phyloP scores from a whole-genome alignment of 306 rosid species.

The Oemleria cerasiformis region DNA sequence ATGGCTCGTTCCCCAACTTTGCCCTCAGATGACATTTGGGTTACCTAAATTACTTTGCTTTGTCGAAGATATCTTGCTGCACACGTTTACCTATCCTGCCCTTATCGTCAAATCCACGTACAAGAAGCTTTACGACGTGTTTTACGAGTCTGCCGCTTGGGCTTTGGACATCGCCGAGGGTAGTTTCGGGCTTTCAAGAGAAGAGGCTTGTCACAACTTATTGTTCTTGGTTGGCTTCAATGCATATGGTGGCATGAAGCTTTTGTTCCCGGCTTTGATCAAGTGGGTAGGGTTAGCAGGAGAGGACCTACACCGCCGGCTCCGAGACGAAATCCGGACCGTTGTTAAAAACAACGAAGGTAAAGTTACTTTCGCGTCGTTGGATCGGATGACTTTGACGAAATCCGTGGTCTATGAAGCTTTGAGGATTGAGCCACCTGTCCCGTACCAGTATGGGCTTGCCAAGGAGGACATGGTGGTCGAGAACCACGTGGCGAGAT shows the following conservation, averaged over 20 bases:
- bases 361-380: constrained; percentile 27
- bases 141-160: constrained; percentile 22
- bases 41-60: constrained; percentile 38
- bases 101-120: constrained; percentile 42
- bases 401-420: constrained; percentile 63
- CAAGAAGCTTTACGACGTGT: constrained; percentile 41
- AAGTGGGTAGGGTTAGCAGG: constrained; percentile 69
- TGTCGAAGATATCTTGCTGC: constrained; percentile 46
- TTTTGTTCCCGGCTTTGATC: constrained; percentile 46
- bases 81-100: constrained; percentile 47
- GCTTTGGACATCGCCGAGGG: constrained; percentile 52
- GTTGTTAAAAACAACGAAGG: constrained; percentile 36
- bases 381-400: constrained; percentile 54
- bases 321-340: constrained; percentile 53
- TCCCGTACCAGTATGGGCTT: constrained; percentile 62
- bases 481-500: constrained; percentile 50
- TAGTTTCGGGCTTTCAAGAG: constrained; percentile 35
- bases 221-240: constrained; percentile 62
- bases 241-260: constrained; percentile 61
- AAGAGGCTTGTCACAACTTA: constrained; percentile 67
- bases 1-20: constrained; percentile 57
- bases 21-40: constrained; percentile 44
- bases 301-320: constrained; percentile 35
- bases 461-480: constrained; percentile 67
- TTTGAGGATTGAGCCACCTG: constrained; percentile 68